These are phyloP conservation scores for Globisporangium polare DNA, from an alignment of 352 stramenopile genomes.

Conservation along the genomic window DNA sequence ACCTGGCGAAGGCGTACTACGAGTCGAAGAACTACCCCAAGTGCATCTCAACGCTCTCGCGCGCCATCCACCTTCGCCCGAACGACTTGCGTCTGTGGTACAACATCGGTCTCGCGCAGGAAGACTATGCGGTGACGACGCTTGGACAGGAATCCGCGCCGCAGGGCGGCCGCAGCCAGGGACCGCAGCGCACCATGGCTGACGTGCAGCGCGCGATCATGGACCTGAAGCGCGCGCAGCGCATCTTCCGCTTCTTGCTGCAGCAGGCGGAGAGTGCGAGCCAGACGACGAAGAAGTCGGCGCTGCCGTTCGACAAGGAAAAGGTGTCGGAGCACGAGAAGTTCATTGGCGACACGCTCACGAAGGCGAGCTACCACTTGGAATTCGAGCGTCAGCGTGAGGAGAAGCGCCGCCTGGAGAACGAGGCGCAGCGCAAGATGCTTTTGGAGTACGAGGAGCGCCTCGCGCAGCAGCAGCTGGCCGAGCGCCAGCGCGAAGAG, in stretches of 20 bases:
- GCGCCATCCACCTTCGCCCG: slow-evolving; percentile 72
- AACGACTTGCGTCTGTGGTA: slow-evolving; percentile 84
- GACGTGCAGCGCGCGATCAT: slow-evolving; percentile 87
- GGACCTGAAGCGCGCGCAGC: slow-evolving; percentile 78
- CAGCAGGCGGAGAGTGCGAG: slow-evolving; percentile 51
- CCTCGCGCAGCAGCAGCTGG: slow-evolving; percentile 58
- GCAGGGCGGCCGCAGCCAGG: slow-evolving; percentile 27
- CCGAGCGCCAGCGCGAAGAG: slow-evolving; percentile 45
- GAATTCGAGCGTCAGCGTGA: slow-evolving; percentile 88
- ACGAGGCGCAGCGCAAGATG: slow-evolving; percentile 77
- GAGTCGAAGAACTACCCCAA: slow-evolving; percentile 88
- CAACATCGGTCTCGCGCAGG: slow-evolving; percentile 80
- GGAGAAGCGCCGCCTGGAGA: slow-evolving; percentile 78
- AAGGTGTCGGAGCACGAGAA: slow-evolving; percentile 86
- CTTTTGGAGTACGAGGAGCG: slow-evolving; percentile 80
- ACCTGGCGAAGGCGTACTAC: slow-evolving; percentile 88
- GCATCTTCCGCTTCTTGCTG: slow-evolving; percentile 81
- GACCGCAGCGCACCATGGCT: slow-evolving; percentile 74
- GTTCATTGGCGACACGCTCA: slow-evolving; percentile 83
- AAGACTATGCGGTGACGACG: slow-evolving; percentile 85
- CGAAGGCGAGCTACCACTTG: slow-evolving; percentile 86
- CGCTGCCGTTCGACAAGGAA: slow-evolving; percentile 80
- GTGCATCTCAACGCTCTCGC: slow-evolving; percentile 81
- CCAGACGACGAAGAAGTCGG: slow-evolving; percentile 67
- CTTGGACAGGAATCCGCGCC: slow-evolving; percentile 66